Conservation (phyloP, 306 rosid genomes). For the Inga leiocalycina region DNA sequence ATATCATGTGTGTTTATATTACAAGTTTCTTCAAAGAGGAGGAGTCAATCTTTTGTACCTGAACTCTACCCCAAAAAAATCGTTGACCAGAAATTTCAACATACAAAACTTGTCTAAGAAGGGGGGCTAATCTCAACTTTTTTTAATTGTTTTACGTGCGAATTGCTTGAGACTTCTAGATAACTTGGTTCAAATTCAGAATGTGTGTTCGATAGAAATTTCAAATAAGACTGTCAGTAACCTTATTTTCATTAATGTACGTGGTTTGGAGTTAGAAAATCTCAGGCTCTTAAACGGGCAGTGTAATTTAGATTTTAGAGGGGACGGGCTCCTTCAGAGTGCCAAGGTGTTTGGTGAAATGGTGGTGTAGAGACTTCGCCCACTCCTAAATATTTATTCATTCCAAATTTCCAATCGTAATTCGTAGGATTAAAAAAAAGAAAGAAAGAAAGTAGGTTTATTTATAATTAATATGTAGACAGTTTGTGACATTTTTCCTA, state of each 20-base stretch:
- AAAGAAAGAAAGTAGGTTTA: no score
- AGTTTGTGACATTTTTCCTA: no score
- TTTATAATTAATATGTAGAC: no score
- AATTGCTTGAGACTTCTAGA: background rate
- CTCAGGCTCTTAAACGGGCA: background rate
- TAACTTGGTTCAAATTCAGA: background rate
- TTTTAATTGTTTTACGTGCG: background rate
- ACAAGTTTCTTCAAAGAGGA: background rate
- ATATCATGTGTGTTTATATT: background rate
- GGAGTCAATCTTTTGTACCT: background rate
- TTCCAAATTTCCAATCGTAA: no score
- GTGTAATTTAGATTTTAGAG: background rate
- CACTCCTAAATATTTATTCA: no score
- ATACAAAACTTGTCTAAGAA: background rate
- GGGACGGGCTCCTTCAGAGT: slow-evolving; percentile 1
- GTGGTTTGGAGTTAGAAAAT: background rate
- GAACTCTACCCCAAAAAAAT: background rate
- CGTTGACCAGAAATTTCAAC: background rate
- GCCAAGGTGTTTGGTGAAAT: background rate
- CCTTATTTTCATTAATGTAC: background rate
- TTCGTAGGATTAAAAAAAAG: no score
- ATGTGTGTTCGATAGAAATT: slow-evolving; percentile 7
- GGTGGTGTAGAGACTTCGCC: no score
- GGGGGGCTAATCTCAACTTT: background rate
- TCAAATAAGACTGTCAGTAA: background rate